A percentile compares a stretch with the other conserved stretches of the same genome.
These are phyloP conservation scores for Colletotrichum godetiae DNA, from an alignment of 2,329 filamentous ascomycete genomes.

Conservation along the genomic window DNA sequence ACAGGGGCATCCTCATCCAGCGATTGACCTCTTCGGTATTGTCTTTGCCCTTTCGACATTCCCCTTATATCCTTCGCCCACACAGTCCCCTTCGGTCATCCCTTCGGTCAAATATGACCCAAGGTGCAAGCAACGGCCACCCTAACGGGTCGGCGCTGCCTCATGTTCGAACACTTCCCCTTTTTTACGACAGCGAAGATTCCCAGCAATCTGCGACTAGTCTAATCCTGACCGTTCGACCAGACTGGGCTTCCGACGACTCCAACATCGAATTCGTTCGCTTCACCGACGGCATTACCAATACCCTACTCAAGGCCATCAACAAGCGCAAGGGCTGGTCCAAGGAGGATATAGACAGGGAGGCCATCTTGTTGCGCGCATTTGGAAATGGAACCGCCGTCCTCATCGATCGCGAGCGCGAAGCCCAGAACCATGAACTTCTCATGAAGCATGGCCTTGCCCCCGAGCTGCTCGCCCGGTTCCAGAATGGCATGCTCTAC, in stretches of 20 bases:
- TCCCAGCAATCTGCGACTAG: conserved; percentile 82
- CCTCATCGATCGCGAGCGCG: conserved; percentile 94
- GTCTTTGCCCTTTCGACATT: conserved; percentile 22
- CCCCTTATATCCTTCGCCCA: not conserved
- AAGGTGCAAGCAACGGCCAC: conserved; percentile 41
- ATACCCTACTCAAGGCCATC: conserved; percentile 86
- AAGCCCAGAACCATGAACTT: conserved; percentile 83
- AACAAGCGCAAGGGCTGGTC: conserved; percentile 76
- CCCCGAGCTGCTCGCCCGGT: conserved; percentile 87
- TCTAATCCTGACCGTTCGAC: conserved; percentile 82
- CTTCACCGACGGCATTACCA: conserved; percentile 98
- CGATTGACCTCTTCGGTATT: conserved; percentile 27
- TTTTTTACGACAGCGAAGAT: conserved; percentile 82
- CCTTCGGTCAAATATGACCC: conserved; percentile 30
- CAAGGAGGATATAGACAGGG: conserved; percentile 81
- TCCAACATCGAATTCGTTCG: conserved; percentile 85
- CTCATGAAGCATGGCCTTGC: conserved; percentile 87
- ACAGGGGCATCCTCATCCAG: not conserved
- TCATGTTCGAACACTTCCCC: conserved; percentile 73
- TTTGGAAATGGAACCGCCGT: conserved; percentile 96
- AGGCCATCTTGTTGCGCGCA: conserved; percentile 89
- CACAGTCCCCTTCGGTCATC: not conserved
- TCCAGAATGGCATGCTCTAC: conserved; percentile 96
- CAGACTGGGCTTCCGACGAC: conserved; percentile 81
- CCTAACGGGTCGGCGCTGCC: conserved; percentile 50